These are phyloP conservation scores for Penicillium paneum DNA, from an alignment of 2,329 filamentous ascomycete species.

Conservation along the genomic window DNA sequence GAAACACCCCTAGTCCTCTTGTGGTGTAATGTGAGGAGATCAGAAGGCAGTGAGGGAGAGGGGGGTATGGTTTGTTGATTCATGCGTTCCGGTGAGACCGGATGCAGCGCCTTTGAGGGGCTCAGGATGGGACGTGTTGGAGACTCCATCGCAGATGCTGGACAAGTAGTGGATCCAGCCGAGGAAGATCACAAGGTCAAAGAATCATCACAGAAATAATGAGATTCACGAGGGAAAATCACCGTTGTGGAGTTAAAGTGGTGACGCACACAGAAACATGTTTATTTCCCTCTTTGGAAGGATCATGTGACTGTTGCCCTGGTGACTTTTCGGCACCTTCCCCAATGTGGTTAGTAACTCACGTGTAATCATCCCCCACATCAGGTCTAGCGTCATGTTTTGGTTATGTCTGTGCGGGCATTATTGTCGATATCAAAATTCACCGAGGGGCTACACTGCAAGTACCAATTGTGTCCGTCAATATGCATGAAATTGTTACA, in stretches of 20 bases:
- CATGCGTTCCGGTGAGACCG: constrained; percentile 49
- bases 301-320: constrained; percentile 34
- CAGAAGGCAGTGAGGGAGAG: constrained; percentile 40
- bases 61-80: constrained; percentile 46
- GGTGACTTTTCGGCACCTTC: constrained; percentile 19
- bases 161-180: constrained; percentile 1
- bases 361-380: constrained; percentile 18
- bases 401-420: constrained; percentile 17
- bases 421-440: constrained; percentile 10
- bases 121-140: constrained; percentile 33
- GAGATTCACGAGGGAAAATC: constrained; percentile 18
- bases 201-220: constrained; percentile 12
- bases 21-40: constrained; percentile 36
- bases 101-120: constrained; percentile 40
- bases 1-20: constrained; percentile 38
- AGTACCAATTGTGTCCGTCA: constrained; percentile 2
- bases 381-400: constrained; percentile 6
- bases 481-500: constrained; percentile 92
- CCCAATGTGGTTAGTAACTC: constrained; percentile 10
- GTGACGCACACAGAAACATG: constrained; percentile 33
- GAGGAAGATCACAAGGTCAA: constrained; percentile 17
- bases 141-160: constrained; percentile 34
- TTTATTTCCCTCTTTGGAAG: constrained; percentile 26
- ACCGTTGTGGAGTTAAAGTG: constrained; percentile 19
- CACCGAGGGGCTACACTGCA: background rate